phyloP scores from a whole-genome alignment of 2,329 filamentous ascomycete species.

The Diaporthe vaccinii region DNA sequence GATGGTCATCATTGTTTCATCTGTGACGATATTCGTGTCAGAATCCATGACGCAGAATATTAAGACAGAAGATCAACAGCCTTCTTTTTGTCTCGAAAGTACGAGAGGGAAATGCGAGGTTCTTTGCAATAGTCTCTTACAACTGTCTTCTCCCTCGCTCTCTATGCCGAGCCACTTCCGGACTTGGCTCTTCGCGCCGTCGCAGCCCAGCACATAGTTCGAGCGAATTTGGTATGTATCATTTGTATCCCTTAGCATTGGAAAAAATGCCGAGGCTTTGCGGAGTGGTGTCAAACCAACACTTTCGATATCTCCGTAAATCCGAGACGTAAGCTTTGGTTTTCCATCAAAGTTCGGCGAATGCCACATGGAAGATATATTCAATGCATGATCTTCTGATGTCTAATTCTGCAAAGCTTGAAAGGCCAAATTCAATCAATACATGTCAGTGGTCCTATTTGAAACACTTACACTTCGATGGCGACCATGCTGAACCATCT shows the following conservation, averaged over 20 bases:
- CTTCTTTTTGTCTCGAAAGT: background rate
- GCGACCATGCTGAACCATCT: no score
- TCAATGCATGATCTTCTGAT: no score
- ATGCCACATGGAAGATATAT: no score
- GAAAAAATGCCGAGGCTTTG: slow-evolving; percentile 17
- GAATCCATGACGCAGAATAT: background rate
- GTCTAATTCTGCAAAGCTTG: no score
- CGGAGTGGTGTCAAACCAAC: background rate
- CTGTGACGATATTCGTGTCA: slow-evolving; percentile 41
- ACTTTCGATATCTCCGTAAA: background rate
- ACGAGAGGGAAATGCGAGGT: background rate
- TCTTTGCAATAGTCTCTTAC: slow-evolving; percentile 45
- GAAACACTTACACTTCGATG: no score
- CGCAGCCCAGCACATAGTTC: slow-evolving; percentile 52
- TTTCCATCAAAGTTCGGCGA: no score
- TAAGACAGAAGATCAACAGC: background rate
- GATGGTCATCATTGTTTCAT: slow-evolving; percentile 62
- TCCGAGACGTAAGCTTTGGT: background rate
- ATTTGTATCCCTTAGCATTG: slow-evolving; percentile 40
- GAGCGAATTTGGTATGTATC: slow-evolving; percentile 48
- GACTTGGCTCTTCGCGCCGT: slow-evolving; percentile 52
- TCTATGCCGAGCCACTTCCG: slow-evolving; percentile 51
- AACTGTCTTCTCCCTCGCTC: slow-evolving; percentile 58
- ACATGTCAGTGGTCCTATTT: no score
- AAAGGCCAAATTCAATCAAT: no score